phyloP scores from a whole-genome alignment of 495 filamentous ascomycete species.

The Penicillium fimorum region DNA sequence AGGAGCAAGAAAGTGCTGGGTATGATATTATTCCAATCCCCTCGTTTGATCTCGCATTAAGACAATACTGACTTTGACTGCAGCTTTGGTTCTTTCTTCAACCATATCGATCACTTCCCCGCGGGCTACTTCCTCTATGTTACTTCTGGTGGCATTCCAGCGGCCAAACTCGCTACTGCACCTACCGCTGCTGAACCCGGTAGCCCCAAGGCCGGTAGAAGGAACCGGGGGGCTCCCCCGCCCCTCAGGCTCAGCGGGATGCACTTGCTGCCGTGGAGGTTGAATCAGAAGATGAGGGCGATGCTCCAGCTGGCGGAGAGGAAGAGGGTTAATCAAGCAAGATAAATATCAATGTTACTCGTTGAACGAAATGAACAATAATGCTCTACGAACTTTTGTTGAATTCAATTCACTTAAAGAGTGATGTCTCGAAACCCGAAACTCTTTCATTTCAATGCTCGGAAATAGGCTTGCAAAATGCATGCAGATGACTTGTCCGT shows the following conservation, averaged over 20 bases:
- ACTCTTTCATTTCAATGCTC: background rate
- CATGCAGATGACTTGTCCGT: background rate
- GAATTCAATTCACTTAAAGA: background rate
- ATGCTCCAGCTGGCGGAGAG: conserved; percentile 18
- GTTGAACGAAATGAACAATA: background rate
- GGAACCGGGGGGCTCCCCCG: conserved; percentile 12
- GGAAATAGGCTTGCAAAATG: background rate
- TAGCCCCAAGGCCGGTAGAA: background rate
- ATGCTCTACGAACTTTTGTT: background rate
- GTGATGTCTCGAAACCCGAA: background rate
- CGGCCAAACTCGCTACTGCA: conserved; percentile 37
- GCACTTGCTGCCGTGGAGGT: conserved; percentile 36
- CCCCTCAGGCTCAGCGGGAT: conserved; percentile 16
- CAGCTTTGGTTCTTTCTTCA: conserved; percentile 79
- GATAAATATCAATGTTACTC: background rate
- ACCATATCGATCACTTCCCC: conserved; percentile 76
- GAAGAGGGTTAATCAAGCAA: conserved; percentile 18
- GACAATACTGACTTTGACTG: conserved; percentile 10
- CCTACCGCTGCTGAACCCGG: conserved; percentile 8
- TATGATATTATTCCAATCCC: conserved; percentile 42
- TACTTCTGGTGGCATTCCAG: conserved; percentile 61
- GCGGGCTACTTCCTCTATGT: conserved; percentile 74
- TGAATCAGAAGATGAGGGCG: conserved; percentile 31
- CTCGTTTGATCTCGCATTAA: background rate
- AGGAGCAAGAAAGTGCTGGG: conserved; percentile 77